These are phyloP conservation scores for Alternaria ethzedia DNA, from an alignment of 2,329 filamentous ascomycete genomes.

Conservation along the genomic window DNA sequence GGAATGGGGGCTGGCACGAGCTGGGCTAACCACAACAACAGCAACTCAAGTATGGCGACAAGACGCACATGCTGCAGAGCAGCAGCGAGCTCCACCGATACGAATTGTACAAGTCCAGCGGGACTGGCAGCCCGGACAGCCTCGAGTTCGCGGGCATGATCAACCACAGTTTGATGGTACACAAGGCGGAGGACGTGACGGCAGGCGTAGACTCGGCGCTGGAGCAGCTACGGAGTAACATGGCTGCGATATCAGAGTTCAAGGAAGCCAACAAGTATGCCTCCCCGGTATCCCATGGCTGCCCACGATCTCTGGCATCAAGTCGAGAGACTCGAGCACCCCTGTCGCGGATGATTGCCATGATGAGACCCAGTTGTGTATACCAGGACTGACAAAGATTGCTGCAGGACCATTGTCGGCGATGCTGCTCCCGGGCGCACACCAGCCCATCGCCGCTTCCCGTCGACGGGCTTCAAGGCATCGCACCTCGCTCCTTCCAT, in stretches of 20 bases:
- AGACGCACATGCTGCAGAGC: conserved; percentile 61
- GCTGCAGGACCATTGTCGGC: conserved; percentile 46
- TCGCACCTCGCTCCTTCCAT: conserved; percentile 46
- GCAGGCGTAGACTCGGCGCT: conserved; percentile 65
- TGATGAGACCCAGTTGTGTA: conserved; percentile 18
- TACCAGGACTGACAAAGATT: conserved; percentile 39
- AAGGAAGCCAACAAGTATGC: conserved; percentile 65
- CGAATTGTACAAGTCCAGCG: conserved; percentile 62
- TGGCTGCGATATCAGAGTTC: conserved; percentile 65
- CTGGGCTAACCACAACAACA: conserved; percentile 45
- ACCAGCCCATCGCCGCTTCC: conserved; percentile 45
- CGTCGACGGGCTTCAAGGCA: conserved; percentile 44
- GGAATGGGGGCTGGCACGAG: conserved; percentile 23
- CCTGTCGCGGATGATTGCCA: conserved; percentile 5
- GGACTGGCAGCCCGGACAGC: conserved; percentile 38
- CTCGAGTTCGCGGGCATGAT: conserved; percentile 64
- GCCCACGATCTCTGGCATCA: conserved; percentile 24
- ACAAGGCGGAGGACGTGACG: conserved; percentile 61
- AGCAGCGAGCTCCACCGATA: conserved; percentile 61
- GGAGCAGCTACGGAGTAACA: conserved; percentile 64
- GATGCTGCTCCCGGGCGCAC: conserved; percentile 41
- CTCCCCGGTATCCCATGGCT: conserved; percentile 38
- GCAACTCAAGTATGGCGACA: conserved; percentile 64
- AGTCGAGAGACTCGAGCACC: conserved; percentile 20
- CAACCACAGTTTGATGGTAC: conserved; percentile 62